Evolutionary conservation across 345 rosid genomes (phyloP).

Genomic region (Syzygium aromaticum): DNA sequence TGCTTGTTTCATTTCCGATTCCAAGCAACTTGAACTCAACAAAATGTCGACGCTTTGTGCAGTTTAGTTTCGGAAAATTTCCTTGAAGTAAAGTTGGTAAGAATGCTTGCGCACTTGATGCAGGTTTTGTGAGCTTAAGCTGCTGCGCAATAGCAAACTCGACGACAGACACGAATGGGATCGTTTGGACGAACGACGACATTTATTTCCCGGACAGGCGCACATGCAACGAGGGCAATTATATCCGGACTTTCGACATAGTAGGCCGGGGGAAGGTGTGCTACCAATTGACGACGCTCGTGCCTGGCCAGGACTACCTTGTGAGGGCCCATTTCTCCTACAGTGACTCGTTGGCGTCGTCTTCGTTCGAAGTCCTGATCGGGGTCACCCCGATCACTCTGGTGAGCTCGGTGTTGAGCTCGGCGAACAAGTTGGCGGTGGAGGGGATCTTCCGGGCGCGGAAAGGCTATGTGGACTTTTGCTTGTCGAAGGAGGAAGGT

Average conservation of each 20-base stretch:
- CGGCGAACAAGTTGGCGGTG: conserved; percentile 8
- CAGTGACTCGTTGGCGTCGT: conserved; percentile 1
- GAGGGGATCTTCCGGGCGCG: conserved; percentile 44
- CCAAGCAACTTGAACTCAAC: neutral
- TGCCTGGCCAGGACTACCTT: conserved; percentile 26
- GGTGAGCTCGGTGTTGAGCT: conserved; percentile 19
- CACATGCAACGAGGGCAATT: conserved; percentile 15
- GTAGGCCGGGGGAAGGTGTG: conserved; percentile 31
- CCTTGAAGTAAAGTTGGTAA: neutral
- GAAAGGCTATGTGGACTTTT: conserved; percentile 23
- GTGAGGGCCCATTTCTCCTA: conserved; percentile 32
- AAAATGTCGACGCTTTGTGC: neutral
- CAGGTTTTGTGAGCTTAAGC: conserved; percentile 49
- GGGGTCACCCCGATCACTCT: conserved; percentile 25
- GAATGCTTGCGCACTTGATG: conserved; percentile 5
- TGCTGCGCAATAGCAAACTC: conserved; percentile 30
- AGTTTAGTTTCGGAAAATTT: neutral
- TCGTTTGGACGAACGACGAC: conserved; percentile 32
- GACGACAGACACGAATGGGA: conserved; percentile 11
- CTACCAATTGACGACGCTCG: conserved; percentile 26
- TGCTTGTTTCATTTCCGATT: neutral
- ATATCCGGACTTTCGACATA: conserved; percentile 25
- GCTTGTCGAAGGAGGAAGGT: conserved; percentile 29
- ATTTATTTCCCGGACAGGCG: conserved; percentile 21
- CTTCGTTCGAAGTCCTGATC: conserved; percentile 19